Conservation (phyloP, 1,139 yeast genomes). For the Protomyces arabidopsidicola region DNA sequence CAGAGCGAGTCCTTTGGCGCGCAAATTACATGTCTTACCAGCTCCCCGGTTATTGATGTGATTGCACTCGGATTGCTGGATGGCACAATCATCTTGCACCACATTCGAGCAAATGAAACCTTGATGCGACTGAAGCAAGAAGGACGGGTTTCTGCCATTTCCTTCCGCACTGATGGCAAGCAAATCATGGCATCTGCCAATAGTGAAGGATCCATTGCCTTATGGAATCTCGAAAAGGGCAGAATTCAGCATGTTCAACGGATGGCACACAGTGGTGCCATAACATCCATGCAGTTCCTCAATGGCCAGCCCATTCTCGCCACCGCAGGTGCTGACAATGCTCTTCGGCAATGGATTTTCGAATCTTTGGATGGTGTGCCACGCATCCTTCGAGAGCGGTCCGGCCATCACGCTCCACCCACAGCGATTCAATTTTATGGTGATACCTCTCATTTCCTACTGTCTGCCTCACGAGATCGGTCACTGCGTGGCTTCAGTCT, state of each 20-base stretch:
- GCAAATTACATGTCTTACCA: slow-evolving; percentile 58
- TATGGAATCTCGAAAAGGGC: slow-evolving; percentile 72
- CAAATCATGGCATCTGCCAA: slow-evolving; percentile 79
- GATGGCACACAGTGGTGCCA: slow-evolving; percentile 55
- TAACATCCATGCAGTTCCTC: slow-evolving; percentile 68
- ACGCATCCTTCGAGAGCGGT: slow-evolving; percentile 83
- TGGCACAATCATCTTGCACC: slow-evolving; percentile 64
- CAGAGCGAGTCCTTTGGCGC: slow-evolving; percentile 40
- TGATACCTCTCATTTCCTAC: slow-evolving; percentile 71
- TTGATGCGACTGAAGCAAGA: slow-evolving; percentile 59
- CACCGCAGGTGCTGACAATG: slow-evolving; percentile 91
- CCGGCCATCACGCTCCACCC: slow-evolving; percentile 96
- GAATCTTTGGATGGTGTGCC: slow-evolving; percentile 84
- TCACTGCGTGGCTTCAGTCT: slow-evolving; percentile 88
- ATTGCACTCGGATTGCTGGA: slow-evolving; percentile 69
- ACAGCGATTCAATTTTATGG: slow-evolving; percentile 71
- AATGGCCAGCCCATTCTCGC: slow-evolving; percentile 90
- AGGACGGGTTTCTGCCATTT: slow-evolving; percentile 60
- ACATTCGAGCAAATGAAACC: slow-evolving; percentile 61
- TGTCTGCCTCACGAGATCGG: slow-evolving; percentile 82
- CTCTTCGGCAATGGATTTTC: slow-evolving; percentile 82
- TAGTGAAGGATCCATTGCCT: slow-evolving; percentile 73
- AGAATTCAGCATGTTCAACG: slow-evolving; percentile 71
- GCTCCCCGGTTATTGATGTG: slow-evolving; percentile 82
- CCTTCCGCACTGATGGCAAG: slow-evolving; percentile 90